These are phyloP conservation scores for Schoenoplectus triqueter DNA, from an alignment of 202 grass and related monocot species.

Conservation along the genomic window DNA sequence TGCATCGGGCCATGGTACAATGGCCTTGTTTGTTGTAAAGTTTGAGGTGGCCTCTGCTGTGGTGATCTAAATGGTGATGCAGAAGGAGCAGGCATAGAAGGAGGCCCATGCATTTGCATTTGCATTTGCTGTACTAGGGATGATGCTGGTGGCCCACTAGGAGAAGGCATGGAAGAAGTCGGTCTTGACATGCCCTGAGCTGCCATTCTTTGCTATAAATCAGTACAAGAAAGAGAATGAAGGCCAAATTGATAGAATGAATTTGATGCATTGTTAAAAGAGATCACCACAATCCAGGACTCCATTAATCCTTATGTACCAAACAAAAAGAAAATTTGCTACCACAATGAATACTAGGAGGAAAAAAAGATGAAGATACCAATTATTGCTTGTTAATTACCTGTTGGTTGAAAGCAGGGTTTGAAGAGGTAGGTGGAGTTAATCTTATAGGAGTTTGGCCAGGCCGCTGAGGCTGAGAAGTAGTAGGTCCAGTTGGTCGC, in stretches of 20 bases:
- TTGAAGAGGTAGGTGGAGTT: slow-evolving; percentile 58
- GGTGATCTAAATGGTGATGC: slow-evolving; percentile 62
- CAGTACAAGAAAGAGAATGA: slow-evolving; percentile 27
- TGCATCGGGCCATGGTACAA: slow-evolving; percentile 46
- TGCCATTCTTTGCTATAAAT: slow-evolving; percentile 19
- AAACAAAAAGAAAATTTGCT: slow-evolving; percentile 35
- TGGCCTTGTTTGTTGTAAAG: slow-evolving; percentile 64
- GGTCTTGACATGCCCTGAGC: slow-evolving; percentile 34
- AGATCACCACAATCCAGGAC: slow-evolving; percentile 20
- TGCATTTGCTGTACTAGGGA: slow-evolving; percentile 57
- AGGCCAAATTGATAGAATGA: slow-evolving; percentile 20
- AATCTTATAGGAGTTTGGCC: slow-evolving; percentile 51
- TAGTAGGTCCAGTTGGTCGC: slow-evolving; percentile 48
- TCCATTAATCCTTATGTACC: not conserved
- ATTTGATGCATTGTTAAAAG: slow-evolving; percentile 26
- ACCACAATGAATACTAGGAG: slow-evolving; percentile 27
- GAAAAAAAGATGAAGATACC: slow-evolving; percentile 1
- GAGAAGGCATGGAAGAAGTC: slow-evolving; percentile 34
- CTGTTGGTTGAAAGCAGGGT: slow-evolving; percentile 60
- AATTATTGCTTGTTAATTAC: slow-evolving; percentile 48
- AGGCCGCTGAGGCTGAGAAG: slow-evolving; percentile 61
- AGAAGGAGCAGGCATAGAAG: slow-evolving; percentile 63
- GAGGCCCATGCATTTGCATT: slow-evolving; percentile 45
- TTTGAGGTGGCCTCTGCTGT: slow-evolving; percentile 66
- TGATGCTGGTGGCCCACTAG: slow-evolving; percentile 31